Evolutionary conservation across 2,329 filamentous ascomycete species (phyloP).

Genomic region (Botrytis squamosa): DNA sequence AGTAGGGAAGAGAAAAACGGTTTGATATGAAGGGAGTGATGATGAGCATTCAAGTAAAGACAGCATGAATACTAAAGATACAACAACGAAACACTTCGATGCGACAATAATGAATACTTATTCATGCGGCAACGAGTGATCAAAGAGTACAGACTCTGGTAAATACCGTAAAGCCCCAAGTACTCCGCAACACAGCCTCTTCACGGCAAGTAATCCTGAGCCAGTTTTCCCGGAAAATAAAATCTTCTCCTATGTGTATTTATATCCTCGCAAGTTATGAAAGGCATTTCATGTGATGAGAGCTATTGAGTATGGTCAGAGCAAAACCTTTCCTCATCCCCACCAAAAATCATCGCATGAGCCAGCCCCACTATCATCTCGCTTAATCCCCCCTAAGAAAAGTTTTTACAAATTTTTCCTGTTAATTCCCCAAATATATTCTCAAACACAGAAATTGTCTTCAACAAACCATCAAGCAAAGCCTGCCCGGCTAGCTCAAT

Average conservation of each 20-base stretch:
- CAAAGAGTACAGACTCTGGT: not conserved
- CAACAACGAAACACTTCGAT: not conserved
- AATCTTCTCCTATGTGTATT: no score
- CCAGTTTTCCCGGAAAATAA: not conserved
- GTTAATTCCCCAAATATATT: not conserved
- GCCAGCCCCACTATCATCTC: not conserved
- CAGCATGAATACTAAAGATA: no score
- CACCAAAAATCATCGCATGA: not conserved
- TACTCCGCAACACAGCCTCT: not conserved
- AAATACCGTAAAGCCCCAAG: not conserved
- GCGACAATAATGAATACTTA: not conserved
- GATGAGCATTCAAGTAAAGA: not conserved
- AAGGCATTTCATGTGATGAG: not conserved
- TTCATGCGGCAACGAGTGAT: not conserved
- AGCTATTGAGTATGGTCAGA: not conserved
- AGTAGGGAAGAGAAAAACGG: not conserved
- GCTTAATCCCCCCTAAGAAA: not conserved
- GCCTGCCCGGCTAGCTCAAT: constrained; percentile 37
- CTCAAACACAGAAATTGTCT: accelerated
- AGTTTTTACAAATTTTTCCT: not conserved
- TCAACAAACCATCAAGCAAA: constrained; percentile 13
- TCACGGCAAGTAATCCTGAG: not conserved
- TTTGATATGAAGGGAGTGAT: not conserved
- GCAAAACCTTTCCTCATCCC: not conserved
- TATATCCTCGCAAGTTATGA: not conserved